Evolutionary conservation across 2,329 filamentous ascomycete species (phyloP), one percentile per base, ranked within the genome.

Genomic region (Aspergillus flavus): DNA sequence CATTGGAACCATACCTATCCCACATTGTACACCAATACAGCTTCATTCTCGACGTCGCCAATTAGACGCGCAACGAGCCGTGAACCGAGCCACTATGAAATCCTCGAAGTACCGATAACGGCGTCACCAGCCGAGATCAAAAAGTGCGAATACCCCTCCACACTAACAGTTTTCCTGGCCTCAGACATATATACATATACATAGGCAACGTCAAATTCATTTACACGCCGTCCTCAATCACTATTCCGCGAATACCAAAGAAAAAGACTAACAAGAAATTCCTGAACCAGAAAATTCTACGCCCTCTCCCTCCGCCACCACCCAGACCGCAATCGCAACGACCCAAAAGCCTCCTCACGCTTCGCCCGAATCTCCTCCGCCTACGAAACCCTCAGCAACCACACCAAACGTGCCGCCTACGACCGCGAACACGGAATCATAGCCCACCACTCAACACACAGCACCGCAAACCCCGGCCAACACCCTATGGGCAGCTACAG

Each of bases 261-360:
- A 55, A 3, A 28, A 23, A 14, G 3, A 34, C 30, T 48, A 41
- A 53, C 21, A 26, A 50, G 7, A 32, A 48, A 56, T 41, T 19
- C 48, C 57, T n/a, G 9, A 32, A 56, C 66, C 56, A 83, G 81
- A 69, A 80, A 87, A 76, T 99, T 97, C 86, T 98, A 97, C 84
- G 80, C 85, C 65, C 91, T 98, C 76, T 97, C 93, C 74, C 96
- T 97, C 80, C 82, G 86, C 59, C 90, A 97, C 84, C 95, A 99
- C 79, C 95, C 95, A 1, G 95, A 99, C 84, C 88, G 89, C 75
- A 96, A 98, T 83, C 92, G 85, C 64, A 75, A 86, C 70, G 90
- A 97, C 78, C 90, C 91, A 5, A 75, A 81, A 63, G 91, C 94
- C 66, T 84, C 89, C 4, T 81, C 86, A 62, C 91, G 89, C 75